Percentiles rank a stretch among this genome's conserved stretches.
Conservation (phyloP, 257 asterid genomes). For the Echites panduratus region DNA sequence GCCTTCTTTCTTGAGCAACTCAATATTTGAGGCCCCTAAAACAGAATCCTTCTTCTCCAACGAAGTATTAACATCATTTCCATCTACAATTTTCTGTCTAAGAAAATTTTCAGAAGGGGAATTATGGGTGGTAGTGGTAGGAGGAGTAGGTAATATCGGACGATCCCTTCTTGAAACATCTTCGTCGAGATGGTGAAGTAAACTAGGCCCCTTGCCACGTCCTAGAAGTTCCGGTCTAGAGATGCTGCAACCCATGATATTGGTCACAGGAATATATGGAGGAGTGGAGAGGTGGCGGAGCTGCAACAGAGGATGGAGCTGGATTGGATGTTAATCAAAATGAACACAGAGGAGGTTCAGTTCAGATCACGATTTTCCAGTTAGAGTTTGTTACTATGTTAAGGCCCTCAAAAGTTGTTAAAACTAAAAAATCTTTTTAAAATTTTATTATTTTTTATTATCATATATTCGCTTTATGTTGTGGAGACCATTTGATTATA, state of each 20-base stretch:
- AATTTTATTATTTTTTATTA: no score
- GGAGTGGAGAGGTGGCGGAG: background rate
- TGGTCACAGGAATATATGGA: background rate
- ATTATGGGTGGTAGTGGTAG: no score
- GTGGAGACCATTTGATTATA: no score
- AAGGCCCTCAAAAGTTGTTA: background rate
- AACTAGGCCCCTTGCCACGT: background rate
- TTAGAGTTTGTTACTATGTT: background rate
- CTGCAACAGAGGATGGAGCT: background rate
- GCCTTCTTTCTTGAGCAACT: background rate
- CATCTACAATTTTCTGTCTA: background rate
- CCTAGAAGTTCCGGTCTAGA: background rate
- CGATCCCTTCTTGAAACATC: background rate
- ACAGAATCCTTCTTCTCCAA: background rate
- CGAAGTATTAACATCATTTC: background rate
- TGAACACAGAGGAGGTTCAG: background rate
- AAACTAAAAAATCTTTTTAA: no score
- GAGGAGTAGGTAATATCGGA: background rate
- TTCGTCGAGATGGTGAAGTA: background rate
- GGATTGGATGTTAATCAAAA: background rate
- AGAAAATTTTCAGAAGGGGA: background rate
- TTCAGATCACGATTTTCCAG: background rate
- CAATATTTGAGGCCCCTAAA: background rate
- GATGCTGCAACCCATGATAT: slow-evolving; percentile 7
- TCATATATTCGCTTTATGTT: no score